Conservation (phyloP, 2,329 filamentous ascomycete genomes). For the Penicillium brevicompactum region DNA sequence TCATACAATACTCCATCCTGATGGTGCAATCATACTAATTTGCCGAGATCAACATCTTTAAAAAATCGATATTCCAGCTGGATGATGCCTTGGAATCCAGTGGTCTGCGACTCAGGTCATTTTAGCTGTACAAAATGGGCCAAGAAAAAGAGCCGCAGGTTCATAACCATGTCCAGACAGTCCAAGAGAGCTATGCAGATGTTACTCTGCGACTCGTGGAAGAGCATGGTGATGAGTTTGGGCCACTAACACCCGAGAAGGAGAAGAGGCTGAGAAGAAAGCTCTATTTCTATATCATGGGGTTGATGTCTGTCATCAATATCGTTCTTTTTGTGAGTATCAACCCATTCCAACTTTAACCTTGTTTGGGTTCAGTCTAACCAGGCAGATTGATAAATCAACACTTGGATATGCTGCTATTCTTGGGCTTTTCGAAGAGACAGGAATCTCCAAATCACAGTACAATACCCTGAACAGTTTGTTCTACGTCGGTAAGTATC, state of each 20-base stretch:
- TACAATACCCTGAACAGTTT: slow-evolving; percentile 48
- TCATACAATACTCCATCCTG: not conserved
- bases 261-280: slow-evolving; percentile 37
- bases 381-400: slow-evolving; percentile 43
- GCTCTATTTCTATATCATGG: slow-evolving; percentile 37
- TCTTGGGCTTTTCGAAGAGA: slow-evolving; percentile 47
- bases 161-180: not conserved
- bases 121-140: not conserved
- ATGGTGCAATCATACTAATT: not conserved
- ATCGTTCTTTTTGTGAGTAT: slow-evolving; percentile 40
- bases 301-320: slow-evolving; percentile 35
- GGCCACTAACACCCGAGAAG: slow-evolving; percentile 33
- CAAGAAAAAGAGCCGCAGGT: not conserved
- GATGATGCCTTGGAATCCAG: not conserved
- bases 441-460: slow-evolving; percentile 38
- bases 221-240: slow-evolving; percentile 35
- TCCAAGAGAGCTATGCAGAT: slow-evolving; percentile 35
- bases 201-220: slow-evolving; percentile 41
- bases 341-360: not conserved
- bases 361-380: not conserved
- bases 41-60: not conserved
- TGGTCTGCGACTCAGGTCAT: not conserved
- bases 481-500: slow-evolving; percentile 44
- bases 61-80: not conserved
- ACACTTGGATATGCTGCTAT: slow-evolving; percentile 46